Evolutionary conservation across 2,329 filamentous ascomycete genomes (phyloP).

Genomic region (Penicillium oxalicum): DNA sequence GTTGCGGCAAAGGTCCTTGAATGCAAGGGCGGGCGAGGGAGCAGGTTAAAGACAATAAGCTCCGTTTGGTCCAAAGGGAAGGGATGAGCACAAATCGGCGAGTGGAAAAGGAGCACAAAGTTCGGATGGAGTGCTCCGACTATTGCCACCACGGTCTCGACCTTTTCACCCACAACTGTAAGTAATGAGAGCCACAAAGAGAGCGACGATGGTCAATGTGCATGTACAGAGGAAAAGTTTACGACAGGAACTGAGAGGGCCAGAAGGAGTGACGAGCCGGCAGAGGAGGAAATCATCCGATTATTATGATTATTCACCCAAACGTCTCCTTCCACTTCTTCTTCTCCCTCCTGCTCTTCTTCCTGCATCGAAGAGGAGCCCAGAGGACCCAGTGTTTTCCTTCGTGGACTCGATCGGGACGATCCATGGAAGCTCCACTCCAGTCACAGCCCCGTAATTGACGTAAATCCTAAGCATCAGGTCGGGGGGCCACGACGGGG

Average conservation of each 20-base stretch:
- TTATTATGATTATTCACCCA: too few species aligned
- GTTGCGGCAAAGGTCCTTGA: slow-evolving; percentile 5
- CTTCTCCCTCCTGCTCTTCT: background rate
- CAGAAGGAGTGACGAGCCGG: too few species aligned
- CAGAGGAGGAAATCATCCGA: too few species aligned
- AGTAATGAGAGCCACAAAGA: too few species aligned
- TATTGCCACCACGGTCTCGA: slow-evolving; percentile 26
- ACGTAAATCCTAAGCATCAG: background rate
- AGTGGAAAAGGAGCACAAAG: slow-evolving; percentile 12
- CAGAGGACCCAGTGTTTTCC: slow-evolving; percentile 16
- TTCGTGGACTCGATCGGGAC: slow-evolving; percentile 24
- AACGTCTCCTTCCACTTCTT: too few species aligned
- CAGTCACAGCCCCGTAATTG: slow-evolving; percentile 2
- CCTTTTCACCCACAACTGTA: too few species aligned
- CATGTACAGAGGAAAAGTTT: too few species aligned
- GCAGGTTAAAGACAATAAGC: too few species aligned
- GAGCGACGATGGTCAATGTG: too few species aligned
- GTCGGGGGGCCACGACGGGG: too few species aligned
- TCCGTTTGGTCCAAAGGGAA: too few species aligned
- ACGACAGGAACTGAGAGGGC: too few species aligned
- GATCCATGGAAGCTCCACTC: slow-evolving; percentile 18
- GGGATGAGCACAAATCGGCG: background rate
- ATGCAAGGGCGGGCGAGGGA: slow-evolving; percentile 23
- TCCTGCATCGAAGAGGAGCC: background rate
- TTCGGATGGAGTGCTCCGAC: background rate